Evolutionary conservation across 2,329 filamentous ascomycete genomes (phyloP), one percentile per base, ranked within the genome.

Genomic region (Aulographum hederae): DNA sequence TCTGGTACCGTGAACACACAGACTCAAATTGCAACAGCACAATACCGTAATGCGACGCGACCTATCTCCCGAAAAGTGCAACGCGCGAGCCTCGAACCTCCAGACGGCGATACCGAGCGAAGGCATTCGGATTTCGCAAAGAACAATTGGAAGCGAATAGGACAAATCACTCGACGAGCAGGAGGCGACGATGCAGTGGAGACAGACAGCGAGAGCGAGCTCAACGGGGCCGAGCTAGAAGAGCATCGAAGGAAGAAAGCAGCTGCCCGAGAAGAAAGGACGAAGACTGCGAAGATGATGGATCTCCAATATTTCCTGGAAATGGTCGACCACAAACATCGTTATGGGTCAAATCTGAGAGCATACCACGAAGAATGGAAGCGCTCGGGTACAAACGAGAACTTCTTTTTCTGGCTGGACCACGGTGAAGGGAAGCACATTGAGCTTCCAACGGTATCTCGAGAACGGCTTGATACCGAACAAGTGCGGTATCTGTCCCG

Each of bases 341-440:
- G 84, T 3, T 91, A 93, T 45, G 85, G 84, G 3, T 77, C 73
- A 33, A 91, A 89, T 41, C 53, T 93, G 31, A 65, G 78, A 19
- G 67, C 69, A 19, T 94, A 93, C 43, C 85, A 94, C 45, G 69
- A 72, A 36, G 71, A 78, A 40, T 94, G 85, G 85, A 82, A 82
- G 50, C 69, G 67, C 37, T 61, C 70, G 2, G 61, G 78, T 18
- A 86, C 81, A 0, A 68, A 72, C 4, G 77, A 93, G 48, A 92
- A 89, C 47, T 94, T 85, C 63, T 93, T 93, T 51, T 86, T 84
- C 54, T 93, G 85, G 84, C 61, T 93, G 2, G 85, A 94, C 47
- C 63, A 78, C 36, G 85, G 85, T 4, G 74, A 75, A 30, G 85
- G 85, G 0, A 71, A 61, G 41, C 51, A 67, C 25, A 48, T 89